phyloP scores from a whole-genome alignment of 495 filamentous ascomycete genomes.

The Aspergillus taichungensis region DNA sequence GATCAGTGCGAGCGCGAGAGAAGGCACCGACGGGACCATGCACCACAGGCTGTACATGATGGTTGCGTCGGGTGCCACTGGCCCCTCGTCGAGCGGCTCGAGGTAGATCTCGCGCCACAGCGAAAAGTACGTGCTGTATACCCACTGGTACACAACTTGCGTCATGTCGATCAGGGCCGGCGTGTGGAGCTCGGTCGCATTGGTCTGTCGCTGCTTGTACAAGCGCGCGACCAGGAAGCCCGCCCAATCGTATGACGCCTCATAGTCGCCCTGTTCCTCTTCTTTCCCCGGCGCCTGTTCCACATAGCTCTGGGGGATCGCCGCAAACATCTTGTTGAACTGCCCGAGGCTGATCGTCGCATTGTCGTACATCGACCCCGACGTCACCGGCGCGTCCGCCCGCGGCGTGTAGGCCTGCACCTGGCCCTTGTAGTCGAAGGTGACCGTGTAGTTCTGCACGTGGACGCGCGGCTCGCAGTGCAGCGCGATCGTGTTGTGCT shows the following conservation, averaged over 20 bases:
- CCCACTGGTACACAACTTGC: conserved; percentile 33
- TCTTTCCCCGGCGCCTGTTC: conserved; percentile 18
- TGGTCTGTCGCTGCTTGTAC: conserved; percentile 21
- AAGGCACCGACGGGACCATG: conserved; percentile 28
- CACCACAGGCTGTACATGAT: conserved; percentile 27
- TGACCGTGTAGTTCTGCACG: conserved; percentile 20
- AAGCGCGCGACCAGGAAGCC: conserved; percentile 32
- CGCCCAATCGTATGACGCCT: conserved; percentile 34
- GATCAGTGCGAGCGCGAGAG: conserved; percentile 21
- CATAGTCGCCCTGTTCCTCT: conserved; percentile 12
- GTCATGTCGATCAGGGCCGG: conserved; percentile 18
- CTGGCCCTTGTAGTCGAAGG: conserved; percentile 29
- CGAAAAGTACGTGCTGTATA: conserved; percentile 34
- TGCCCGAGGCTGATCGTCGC: conserved; percentile 32
- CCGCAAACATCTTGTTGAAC: conserved; percentile 35
- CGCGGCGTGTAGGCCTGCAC: conserved; percentile 14
- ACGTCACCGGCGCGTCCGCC: conserved; percentile 13
- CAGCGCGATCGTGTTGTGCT: conserved; percentile 28
- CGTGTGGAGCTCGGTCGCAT: conserved; percentile 20
- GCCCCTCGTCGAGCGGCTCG: conserved; percentile 13
- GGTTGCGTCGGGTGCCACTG: conserved; percentile 19
- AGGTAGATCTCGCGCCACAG: conserved; percentile 33
- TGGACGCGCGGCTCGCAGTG: conserved; percentile 26
- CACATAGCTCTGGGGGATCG: conserved; percentile 29
- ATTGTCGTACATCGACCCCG: conserved; percentile 29